Evolutionary conservation across 2,329 filamentous ascomycete genomes (phyloP), one percentile per base, ranked within the genome.

Genomic region (Aspergillus sp.): DNA sequence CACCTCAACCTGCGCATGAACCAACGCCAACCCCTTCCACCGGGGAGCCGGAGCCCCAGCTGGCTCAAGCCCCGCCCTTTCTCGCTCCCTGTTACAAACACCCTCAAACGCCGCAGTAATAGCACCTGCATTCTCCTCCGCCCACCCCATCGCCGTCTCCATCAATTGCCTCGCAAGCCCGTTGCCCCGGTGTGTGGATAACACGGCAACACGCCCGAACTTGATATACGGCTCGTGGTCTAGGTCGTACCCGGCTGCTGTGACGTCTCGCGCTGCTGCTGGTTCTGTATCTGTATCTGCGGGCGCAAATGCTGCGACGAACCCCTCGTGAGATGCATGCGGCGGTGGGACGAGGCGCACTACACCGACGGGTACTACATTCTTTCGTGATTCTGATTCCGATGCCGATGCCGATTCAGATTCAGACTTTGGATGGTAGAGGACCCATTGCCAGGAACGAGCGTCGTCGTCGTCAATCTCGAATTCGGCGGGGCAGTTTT

Each of bases 401-500:
- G 21, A 21, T 21, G 3, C 21, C 21, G 21, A 21, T 19, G 19
- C 19, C 19, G 19, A 19, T 17, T 17, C 31, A 17, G 53, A 81
- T 68, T 35, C 57, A 75, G 77, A n/a, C 65, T 75, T 39, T n/a
- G 58, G 70, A 82, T 86, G 48, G 74, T 96, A 96, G n/a, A 88
- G 80, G 31, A 96, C 88, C 90, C 91, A 96, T 74, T 97, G 92
- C 76, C 88, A 93, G 64, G 86, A 88, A 37, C 90, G 84, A 1
- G 82, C 64, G 72, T 98, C 93, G 70, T 97, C 91, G 1, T 81
- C 77, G 77, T 97, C 93, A 63, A 91, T 82, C 73, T 98, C 93
- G 63, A 86, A 84, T 39, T 89, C 85, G 1, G 86, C 73, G 0
- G 79, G 75, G 27, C 84, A 79, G 21, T 77, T 73, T 62, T 87